Evolutionary conservation across 306 rosid genomes (phyloP), one percentile per base, ranked within the genome.

Genomic region (Dalbergia cochinchinensis): DNA sequence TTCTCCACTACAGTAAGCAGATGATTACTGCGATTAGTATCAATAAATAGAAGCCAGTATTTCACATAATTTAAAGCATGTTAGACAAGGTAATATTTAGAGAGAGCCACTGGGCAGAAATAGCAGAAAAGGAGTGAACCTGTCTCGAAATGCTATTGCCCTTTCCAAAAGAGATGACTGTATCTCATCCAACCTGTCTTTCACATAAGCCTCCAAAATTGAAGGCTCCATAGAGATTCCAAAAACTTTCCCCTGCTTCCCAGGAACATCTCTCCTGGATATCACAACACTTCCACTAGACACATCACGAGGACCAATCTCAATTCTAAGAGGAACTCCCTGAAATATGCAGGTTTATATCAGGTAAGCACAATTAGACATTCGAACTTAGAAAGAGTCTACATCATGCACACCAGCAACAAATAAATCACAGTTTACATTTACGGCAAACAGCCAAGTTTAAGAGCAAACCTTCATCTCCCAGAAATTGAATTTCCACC

Each of bases 401-500:
- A 61, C 39, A 60, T 72, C 48, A 80, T 45, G 16, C 67, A 57
- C 31, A 72, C 74, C 83, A 67, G 11, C 55, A 77, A 73, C 45
- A 7, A 71, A 39, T 53, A 73, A 71, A 20, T 7, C 50, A 51
- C 16, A 15, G 20, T 41, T 42, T 19, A 45, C 11, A 53, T 34
- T 58, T 47, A 42, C 42, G 50, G 8, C 44, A 51, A 57, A 34
- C 41, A 54, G 65, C 62, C 41, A 80, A 69, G 73, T 71, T 66
- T 26, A 69, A 71, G 50, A 73, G 55, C 83, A 74, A 73, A 95
- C 98, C 98, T 95, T 93, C 98, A 95, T 95, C 87, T 95, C 99
- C 99, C 98, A 95, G 91, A 90, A 95, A 88, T 93, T 95, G 87
- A 91, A 95, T 86, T 95, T 95, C 99, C 99, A 95, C 59, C 99